A percentile compares a stretch with the other conserved stretches of the same genome.
Evolutionary conservation across 73 alveolate species (phyloP).

Genomic region (Paramecium pentaurelia): DNA sequence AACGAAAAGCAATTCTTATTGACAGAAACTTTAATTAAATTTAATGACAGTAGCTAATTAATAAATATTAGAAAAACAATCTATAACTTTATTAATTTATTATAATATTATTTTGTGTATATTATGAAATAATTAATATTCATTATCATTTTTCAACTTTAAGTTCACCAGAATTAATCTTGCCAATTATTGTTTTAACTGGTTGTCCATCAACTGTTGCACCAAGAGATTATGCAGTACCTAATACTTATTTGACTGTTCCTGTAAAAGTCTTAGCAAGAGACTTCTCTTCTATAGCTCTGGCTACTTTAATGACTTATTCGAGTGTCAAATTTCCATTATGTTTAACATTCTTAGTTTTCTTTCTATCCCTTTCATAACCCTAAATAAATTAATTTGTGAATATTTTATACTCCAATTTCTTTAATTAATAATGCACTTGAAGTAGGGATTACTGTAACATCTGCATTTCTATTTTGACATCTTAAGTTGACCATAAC

Average conservation of each 20-base stretch:
- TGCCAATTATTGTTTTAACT: constrained; percentile 54
- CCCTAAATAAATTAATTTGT: constrained; percentile 25
- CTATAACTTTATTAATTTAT: no score
- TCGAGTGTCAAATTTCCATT: constrained; percentile 70
- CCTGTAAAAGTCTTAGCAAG: constrained; percentile 67
- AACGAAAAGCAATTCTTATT: no score
- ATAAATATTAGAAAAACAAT: no score
- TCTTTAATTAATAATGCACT: constrained; percentile 69
- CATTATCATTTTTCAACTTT: not conserved
- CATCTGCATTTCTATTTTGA: constrained; percentile 65
- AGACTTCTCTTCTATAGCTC: constrained; percentile 55
- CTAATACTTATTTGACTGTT: constrained; percentile 68
- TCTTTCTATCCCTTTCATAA: constrained; percentile 72
- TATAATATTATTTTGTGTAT: not conserved
- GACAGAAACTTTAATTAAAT: no score
- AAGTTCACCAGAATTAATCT: constrained; percentile 58
- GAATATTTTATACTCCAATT: constrained; percentile 48
- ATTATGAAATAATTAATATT: not conserved
- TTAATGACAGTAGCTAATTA: no score
- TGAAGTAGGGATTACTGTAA: constrained; percentile 66
- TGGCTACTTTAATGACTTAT: constrained; percentile 65
- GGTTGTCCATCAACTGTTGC: constrained; percentile 66
- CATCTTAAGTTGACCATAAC: constrained; percentile 66
- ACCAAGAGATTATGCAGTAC: constrained; percentile 69
- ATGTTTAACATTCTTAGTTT: constrained; percentile 68